Conservation (phyloP, 768 basidiomycete genomes). For the Serendipita sp. region DNA sequence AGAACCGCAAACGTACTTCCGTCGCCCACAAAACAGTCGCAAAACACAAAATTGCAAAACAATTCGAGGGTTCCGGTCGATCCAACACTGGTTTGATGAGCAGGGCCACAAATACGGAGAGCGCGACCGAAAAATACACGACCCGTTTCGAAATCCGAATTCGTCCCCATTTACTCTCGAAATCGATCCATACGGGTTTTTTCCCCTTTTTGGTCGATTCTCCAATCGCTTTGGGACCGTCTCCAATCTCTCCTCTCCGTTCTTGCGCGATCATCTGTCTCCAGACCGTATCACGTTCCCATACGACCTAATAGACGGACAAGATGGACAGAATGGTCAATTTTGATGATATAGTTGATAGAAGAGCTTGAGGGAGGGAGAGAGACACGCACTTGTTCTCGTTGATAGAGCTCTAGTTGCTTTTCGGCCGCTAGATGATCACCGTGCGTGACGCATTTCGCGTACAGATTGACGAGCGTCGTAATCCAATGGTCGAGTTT, state of each 20-base stretch:
- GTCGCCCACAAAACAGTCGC: constrained; percentile 93
- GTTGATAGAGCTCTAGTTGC: constrained; percentile 71
- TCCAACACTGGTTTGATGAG: constrained; percentile 46
- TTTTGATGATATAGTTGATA: neutral
- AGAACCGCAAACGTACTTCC: constrained; percentile 40
- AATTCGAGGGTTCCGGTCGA: constrained; percentile 61
- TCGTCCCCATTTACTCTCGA: constrained; percentile 50
- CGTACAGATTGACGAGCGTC: constrained; percentile 54
- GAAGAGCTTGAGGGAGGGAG: constrained; percentile 8
- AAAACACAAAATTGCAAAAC: constrained; percentile 77
- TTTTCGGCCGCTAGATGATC: constrained; percentile 54
- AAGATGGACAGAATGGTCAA: neutral
- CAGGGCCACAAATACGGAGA: constrained; percentile 41
- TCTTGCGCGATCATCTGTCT: constrained; percentile 82
- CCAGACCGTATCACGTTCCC: constrained; percentile 98
- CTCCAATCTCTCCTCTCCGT: constrained; percentile 39
- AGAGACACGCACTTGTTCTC: constrained; percentile 42
- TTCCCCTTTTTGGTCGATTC: neutral
- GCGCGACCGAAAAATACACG: constrained; percentile 40
- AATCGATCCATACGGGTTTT: constrained; percentile 11
- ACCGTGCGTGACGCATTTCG: constrained; percentile 67
- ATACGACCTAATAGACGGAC: constrained; percentile 40
- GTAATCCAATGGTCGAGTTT: constrained; percentile 41
- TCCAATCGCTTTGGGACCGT: constrained; percentile 22
- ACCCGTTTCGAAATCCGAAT: constrained; percentile 50